Evolutionary conservation across 2,329 filamentous ascomycete genomes (phyloP).

Genomic region (Fusarium beomiforme): DNA sequence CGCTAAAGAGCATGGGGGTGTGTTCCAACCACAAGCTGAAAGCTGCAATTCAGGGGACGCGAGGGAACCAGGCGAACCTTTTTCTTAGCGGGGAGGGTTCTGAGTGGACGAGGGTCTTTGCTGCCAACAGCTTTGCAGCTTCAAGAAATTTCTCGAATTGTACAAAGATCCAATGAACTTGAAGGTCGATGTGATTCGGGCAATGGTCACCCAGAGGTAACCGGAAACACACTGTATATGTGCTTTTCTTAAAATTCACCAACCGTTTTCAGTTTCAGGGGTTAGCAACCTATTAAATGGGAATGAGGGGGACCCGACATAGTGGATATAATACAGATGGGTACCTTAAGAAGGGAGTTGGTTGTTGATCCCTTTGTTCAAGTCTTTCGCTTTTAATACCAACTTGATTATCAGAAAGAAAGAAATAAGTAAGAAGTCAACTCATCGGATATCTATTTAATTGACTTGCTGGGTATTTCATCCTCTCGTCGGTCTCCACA

Average conservation of each 20-base stretch:
- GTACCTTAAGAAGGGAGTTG: neutral
- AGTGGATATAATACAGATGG: slow-evolving; percentile 19
- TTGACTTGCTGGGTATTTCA: neutral
- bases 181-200: neutral
- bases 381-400: neutral
- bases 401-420: neutral
- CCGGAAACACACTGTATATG: neutral
- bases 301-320: slow-evolving; percentile 15
- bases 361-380: slow-evolving; percentile 10
- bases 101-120: slow-evolving; percentile 16
- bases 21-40: slow-evolving; percentile 25
- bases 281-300: neutral
- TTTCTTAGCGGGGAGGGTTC: slow-evolving; percentile 19
- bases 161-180: slow-evolving; percentile 8
- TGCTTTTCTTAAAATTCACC: neutral
- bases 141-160: neutral
- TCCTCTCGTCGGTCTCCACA: neutral
- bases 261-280: slow-evolving; percentile 22
- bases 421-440: neutral
- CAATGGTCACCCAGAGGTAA: neutral
- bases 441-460: neutral
- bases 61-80: slow-evolving; percentile 22
- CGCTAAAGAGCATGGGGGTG: slow-evolving; percentile 31
- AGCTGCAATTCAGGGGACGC: slow-evolving; percentile 27
- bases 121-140: slow-evolving; percentile 7